Evolutionary conservation across 1,284 basidiomycete species (phyloP).

Genomic region (Uromyces viciae-fabae): DNA sequence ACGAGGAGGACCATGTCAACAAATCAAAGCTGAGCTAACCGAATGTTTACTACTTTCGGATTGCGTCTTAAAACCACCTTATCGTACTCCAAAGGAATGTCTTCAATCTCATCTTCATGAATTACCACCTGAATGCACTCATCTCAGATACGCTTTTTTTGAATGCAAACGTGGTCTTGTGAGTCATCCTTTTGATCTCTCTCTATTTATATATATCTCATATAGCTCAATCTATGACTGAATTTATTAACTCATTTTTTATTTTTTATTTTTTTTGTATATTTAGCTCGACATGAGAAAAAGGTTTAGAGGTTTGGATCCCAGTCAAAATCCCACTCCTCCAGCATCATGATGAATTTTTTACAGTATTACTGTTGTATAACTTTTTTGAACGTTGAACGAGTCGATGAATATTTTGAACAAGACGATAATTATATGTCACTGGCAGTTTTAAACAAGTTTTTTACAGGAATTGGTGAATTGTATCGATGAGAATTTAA

Average conservation of each 20-base stretch:
- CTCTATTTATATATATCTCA: slow-evolving; percentile 5
- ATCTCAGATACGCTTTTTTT: slow-evolving; percentile 70
- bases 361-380: neutral
- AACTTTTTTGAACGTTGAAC: too few relatives aligned
- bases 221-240: slow-evolving; percentile 25
- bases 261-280: neutral
- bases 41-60: slow-evolving; percentile 74
- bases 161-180: slow-evolving; percentile 86
- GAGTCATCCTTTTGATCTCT: slow-evolving; percentile 51
- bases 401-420: too few relatives aligned
- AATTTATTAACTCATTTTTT: neutral
- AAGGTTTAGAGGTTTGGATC: slow-evolving; percentile 64
- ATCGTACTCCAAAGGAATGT: slow-evolving; percentile 70
- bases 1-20: slow-evolving; percentile 61
- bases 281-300: slow-evolving; percentile 74
- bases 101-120: slow-evolving; percentile 66
- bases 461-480: too few relatives aligned
- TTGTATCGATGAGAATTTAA: slow-evolving; percentile 19
- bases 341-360: neutral
- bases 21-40: slow-evolving; percentile 69
- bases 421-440: too few relatives aligned
- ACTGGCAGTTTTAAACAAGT: too few relatives aligned
- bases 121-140: slow-evolving; percentile 70
- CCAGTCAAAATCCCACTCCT: slow-evolving; percentile 24
- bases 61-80: slow-evolving; percentile 70